These are phyloP conservation scores for Priceomyces melissophilus DNA, from an alignment of 805 yeast species.

Conservation along the genomic window DNA sequence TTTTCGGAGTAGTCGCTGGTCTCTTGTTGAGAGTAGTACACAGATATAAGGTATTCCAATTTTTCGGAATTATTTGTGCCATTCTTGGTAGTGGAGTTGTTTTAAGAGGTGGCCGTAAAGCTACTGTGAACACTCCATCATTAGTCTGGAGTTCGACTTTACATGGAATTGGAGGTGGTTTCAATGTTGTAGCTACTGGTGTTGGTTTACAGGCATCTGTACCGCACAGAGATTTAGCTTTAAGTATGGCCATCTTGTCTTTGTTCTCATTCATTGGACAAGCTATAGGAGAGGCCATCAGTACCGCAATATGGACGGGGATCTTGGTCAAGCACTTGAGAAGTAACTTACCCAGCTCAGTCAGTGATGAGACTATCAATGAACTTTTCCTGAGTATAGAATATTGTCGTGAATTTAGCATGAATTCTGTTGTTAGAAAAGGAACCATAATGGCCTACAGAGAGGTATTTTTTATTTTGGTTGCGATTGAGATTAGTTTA, in stretches of 20 bases:
- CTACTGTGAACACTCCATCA: conserved; percentile 23
- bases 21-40: conserved; percentile 28
- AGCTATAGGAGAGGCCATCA: conserved; percentile 38
- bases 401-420: conserved; percentile 19
- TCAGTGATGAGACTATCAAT: conserved; percentile 14
- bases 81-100: not conserved
- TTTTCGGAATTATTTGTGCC: conserved; percentile 20
- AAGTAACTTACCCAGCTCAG: conserved; percentile 21
- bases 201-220: conserved; percentile 41
- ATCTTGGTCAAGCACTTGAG: conserved; percentile 28
- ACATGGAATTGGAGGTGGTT: conserved; percentile 40
- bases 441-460: conserved; percentile 31
- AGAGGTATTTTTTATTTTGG: conserved; percentile 23
- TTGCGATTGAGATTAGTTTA: conserved; percentile 25
- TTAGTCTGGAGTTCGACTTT: conserved; percentile 32
- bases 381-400: conserved; percentile 19
- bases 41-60: conserved; percentile 34
- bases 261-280: conserved; percentile 34
- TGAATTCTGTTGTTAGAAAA: conserved; percentile 22
- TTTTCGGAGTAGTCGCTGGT: conserved; percentile 37
- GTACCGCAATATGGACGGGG: conserved; percentile 30
- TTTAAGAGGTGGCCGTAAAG: conserved; percentile 6
- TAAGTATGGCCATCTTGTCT: conserved; percentile 32
- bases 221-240: conserved; percentile 40
- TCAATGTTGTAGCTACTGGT: conserved; percentile 30